phyloP scores from a whole-genome alignment of 1,284 basidiomycete species.

The Boletus semigastroideus region DNA sequence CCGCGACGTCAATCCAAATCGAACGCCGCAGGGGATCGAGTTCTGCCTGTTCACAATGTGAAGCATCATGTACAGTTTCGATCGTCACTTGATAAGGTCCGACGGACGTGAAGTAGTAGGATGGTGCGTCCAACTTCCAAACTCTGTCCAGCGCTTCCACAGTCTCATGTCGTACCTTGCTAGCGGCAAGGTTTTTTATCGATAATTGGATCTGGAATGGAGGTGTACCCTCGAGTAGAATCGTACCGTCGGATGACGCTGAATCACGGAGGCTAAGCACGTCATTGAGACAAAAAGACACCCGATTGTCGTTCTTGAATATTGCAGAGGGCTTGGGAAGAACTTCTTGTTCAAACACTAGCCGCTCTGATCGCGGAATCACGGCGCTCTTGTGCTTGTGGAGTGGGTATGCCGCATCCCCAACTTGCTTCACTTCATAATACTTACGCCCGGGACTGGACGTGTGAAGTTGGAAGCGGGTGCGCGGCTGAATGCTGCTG shows the following conservation, averaged over 20 bases:
- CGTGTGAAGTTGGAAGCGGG: constrained; percentile 84
- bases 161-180: constrained; percentile 57
- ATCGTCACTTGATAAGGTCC: constrained; percentile 82
- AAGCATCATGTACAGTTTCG: constrained; percentile 73
- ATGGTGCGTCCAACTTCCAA: constrained; percentile 78
- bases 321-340: constrained; percentile 72
- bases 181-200: constrained; percentile 72
- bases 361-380: constrained; percentile 61
- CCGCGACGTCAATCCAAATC: constrained; percentile 87
- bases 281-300: constrained; percentile 79
- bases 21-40: constrained; percentile 63
- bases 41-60: constrained; percentile 73
- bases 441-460: constrained; percentile 77
- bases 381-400: constrained; percentile 57
- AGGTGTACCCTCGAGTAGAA: constrained; percentile 72
- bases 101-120: constrained; percentile 72
- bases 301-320: constrained; percentile 67
- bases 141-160: constrained; percentile 59
- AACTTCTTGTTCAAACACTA: constrained; percentile 84
- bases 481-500: constrained; percentile 81
- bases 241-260: constrained; percentile 54
- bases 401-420: constrained; percentile 84
- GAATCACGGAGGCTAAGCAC: constrained; percentile 54
- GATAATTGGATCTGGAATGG: constrained; percentile 82
- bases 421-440: constrained; percentile 88